Evolutionary conservation across 805 yeast genomes (phyloP).

Genomic region (Candida silvatica): DNA sequence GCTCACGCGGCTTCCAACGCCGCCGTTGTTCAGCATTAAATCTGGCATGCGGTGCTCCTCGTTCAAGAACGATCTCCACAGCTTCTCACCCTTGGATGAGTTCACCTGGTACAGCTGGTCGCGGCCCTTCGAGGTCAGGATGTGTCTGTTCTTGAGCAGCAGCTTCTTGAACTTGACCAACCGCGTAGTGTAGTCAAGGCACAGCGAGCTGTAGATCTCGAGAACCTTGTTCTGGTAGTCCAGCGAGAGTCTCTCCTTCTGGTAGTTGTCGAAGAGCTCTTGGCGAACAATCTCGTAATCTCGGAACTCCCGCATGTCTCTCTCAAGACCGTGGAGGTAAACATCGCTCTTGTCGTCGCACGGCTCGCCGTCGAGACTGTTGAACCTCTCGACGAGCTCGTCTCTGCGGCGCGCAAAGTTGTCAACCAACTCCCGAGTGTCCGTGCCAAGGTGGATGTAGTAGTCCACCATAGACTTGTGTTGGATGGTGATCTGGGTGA

Average conservation of each 20-base stretch:
- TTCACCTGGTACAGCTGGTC: conserved; percentile 2
- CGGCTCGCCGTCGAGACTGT: conserved; percentile 1
- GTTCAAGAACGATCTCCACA: conserved; percentile 20
- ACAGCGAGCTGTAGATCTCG: conserved; percentile 19
- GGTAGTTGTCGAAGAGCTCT: conserved; percentile 17
- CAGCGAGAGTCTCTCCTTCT: conserved; percentile 16
- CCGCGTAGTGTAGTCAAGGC: conserved; percentile 19
- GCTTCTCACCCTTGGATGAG: conserved; percentile 4
- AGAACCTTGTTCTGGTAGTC: conserved; percentile 17
- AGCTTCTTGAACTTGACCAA: conserved; percentile 25
- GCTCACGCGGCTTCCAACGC: neutral
- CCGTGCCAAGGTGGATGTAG: conserved; percentile 2
- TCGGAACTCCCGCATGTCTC: conserved; percentile 25
- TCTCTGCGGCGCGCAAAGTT: conserved; percentile 7
- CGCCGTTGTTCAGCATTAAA: neutral
- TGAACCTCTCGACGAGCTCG: conserved; percentile 7
- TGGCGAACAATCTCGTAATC: conserved; percentile 24
- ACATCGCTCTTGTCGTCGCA: conserved; percentile 3
- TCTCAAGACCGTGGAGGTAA: conserved; percentile 13
- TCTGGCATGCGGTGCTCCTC: conserved; percentile 2
- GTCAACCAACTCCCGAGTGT: neutral
- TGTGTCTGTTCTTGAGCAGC: conserved; percentile 7
- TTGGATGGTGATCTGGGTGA: neutral
- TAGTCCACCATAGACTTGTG: neutral
- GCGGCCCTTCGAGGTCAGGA: neutral